phyloP scores from a whole-genome alignment of 192 early-diverging fungal species.

The Mortierella antarctica region DNA sequence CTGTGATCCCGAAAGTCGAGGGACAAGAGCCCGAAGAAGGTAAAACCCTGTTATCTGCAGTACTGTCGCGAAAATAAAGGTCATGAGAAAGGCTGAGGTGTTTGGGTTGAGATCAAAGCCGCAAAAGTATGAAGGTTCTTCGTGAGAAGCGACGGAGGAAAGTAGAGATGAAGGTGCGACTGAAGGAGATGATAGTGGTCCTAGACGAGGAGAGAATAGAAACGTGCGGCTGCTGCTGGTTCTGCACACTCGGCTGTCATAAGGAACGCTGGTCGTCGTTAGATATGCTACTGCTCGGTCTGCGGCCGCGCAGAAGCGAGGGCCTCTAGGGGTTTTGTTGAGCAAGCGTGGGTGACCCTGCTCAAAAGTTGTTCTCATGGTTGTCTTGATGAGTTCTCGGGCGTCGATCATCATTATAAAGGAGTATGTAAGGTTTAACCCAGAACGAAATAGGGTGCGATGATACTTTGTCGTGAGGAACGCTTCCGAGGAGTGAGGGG shows the following conservation, averaged over 20 bases:
- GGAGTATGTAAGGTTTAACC: not conserved
- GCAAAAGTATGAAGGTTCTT: conserved; percentile 29
- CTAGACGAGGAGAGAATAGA: not conserved
- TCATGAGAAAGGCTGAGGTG: conserved; percentile 26
- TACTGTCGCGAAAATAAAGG: conserved; percentile 14
- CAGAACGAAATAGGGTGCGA: not conserved
- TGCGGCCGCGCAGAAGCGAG: conserved; percentile 1
- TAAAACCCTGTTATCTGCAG: conserved; percentile 36
- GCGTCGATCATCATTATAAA: conserved; percentile 20
- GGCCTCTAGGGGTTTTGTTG: not conserved
- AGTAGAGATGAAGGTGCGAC: not conserved
- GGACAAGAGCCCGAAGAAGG: conserved; percentile 18
- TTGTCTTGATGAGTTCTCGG: conserved; percentile 11
- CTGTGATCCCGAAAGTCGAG: not conserved
- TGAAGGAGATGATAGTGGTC: not conserved
- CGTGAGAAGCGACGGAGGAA: conserved; percentile 1
- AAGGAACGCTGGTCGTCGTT: no score
- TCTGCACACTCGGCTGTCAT: no score
- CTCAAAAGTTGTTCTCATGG: not conserved
- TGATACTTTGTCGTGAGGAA: not conserved
- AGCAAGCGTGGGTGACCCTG: not conserved
- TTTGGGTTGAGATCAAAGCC: conserved; percentile 50
- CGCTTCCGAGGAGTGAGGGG: not conserved
- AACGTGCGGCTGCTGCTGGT: not conserved
- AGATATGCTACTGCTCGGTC: no score